Percentiles rank a stretch among this genome's conserved stretches.
Evolutionary conservation across 2,329 filamentous ascomycete genomes (phyloP).

Genomic region (Parasarocladium wereldwijsianum): DNA sequence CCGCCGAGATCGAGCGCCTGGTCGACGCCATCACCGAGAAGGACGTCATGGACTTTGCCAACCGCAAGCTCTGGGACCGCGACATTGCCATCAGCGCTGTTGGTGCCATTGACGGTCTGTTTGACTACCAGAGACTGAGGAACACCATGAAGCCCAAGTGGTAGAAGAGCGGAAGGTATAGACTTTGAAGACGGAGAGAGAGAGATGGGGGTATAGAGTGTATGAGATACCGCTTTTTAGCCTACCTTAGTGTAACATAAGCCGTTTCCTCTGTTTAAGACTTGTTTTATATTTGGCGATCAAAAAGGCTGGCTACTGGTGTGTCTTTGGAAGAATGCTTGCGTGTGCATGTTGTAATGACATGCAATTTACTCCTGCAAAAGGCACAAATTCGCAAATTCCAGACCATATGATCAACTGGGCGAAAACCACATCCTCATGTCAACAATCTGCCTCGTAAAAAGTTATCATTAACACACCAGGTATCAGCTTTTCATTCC

Average conservation of each 20-base stretch:
- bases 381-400: too few relatives aligned
- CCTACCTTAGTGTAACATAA: constrained; percentile 37
- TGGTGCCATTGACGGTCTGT: constrained; percentile 75
- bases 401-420: too few relatives aligned
- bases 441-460: too few relatives aligned
- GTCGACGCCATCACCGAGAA: constrained; percentile 85
- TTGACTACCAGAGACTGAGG: constrained; percentile 66
- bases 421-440: too few relatives aligned
- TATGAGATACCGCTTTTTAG: constrained; percentile 37
- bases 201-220: constrained; percentile 36
- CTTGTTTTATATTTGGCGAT: too few relatives aligned
- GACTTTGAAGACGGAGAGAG: constrained; percentile 11
- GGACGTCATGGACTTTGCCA: constrained; percentile 93
- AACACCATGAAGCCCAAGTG: constrained; percentile 79
- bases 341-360: too few relatives aligned
- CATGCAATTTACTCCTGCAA: too few relatives aligned
- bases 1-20: constrained; percentile 86
- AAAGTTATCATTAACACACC: too few relatives aligned
- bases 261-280: constrained; percentile 25
- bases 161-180: constrained; percentile 17
- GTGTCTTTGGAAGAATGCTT: not conserved
- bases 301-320: too few relatives aligned
- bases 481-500: too few relatives aligned
- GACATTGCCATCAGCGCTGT: constrained; percentile 90
- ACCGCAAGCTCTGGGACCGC: constrained; percentile 92